Evolutionary conservation across 495 filamentous ascomycete species (phyloP).

Genomic region (Xylaria acuta): DNA sequence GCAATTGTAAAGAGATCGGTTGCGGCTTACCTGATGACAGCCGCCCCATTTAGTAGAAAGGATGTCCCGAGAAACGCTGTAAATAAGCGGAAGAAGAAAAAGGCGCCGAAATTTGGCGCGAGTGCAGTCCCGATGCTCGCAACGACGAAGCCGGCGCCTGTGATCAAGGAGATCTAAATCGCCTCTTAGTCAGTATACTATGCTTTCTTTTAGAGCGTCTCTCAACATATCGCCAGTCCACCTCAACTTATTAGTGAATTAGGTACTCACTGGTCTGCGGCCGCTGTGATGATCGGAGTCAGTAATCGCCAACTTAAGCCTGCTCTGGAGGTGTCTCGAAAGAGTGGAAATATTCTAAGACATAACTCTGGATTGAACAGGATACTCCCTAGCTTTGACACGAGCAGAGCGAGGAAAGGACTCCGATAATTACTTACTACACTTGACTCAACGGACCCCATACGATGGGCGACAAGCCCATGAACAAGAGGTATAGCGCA

Average conservation of each 20-base stretch:
- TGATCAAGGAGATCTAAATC: slow-evolving; percentile 60
- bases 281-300: slow-evolving; percentile 16
- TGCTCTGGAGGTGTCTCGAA: background rate
- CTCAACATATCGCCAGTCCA: background rate
- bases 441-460: slow-evolving; percentile 74
- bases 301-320: background rate
- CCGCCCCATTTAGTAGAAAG: slow-evolving; percentile 69
- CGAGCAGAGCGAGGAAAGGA: background rate
- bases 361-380: background rate
- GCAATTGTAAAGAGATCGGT: background rate
- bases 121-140: slow-evolving; percentile 72
- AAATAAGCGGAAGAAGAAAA: slow-evolving; percentile 72
- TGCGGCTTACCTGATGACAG: slow-evolving; percentile 57
- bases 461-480: slow-evolving; percentile 70
- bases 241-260: background rate
- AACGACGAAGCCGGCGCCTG: slow-evolving; percentile 64
- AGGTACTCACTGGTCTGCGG: slow-evolving; percentile 25
- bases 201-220: background rate
- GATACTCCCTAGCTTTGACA: background rate
- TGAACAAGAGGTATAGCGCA: slow-evolving; percentile 71
- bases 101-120: slow-evolving; percentile 68
- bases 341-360: background rate
- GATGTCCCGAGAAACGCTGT: slow-evolving; percentile 76
- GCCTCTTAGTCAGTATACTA: background rate
- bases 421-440: slow-evolving; percentile 40